phyloP scores from a whole-genome alignment of 805 yeast species.

The Yueomyces sp. region DNA sequence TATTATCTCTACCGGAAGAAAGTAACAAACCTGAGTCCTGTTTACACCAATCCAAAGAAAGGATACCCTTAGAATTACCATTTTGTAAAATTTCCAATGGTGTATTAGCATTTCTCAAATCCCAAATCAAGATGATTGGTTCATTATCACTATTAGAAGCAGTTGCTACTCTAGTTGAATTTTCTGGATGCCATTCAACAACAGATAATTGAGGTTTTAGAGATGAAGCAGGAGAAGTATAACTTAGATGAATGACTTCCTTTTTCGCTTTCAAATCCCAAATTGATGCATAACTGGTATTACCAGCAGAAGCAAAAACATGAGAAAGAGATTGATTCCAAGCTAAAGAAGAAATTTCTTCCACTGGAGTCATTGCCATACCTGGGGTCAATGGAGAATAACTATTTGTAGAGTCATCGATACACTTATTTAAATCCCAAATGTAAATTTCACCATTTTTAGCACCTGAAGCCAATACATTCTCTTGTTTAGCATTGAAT shows the following conservation, averaged over 20 bases:
- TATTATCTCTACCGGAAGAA: conserved; percentile 87
- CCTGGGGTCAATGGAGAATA: conserved; percentile 50
- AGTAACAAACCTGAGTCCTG: conserved; percentile 67
- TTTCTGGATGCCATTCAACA: conserved; percentile 91
- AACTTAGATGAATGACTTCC: conserved; percentile 77
- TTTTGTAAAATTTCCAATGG: conserved; percentile 54
- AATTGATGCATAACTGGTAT: conserved; percentile 69
- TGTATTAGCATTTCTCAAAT: conserved; percentile 82
- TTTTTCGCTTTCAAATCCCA: conserved; percentile 87
- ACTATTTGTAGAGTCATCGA: conserved; percentile 23
- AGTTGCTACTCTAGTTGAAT: conserved; percentile 75
- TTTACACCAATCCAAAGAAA: conserved; percentile 87
- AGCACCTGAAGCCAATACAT: conserved; percentile 77
- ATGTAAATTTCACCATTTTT: conserved; percentile 68
- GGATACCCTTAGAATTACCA: conserved; percentile 81
- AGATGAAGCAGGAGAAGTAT: conserved; percentile 37
- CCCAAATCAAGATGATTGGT: conserved; percentile 81
- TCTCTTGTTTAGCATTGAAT: conserved; percentile 63
- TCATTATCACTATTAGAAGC: conserved; percentile 72
- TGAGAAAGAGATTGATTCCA: conserved; percentile 82
- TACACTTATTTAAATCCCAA: conserved; percentile 69
- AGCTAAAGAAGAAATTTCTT: conserved; percentile 65
- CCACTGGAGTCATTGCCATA: conserved; percentile 63
- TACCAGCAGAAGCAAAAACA: conserved; percentile 80
- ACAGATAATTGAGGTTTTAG: conserved; percentile 57